Percentiles rank a stretch among this genome's conserved stretches.
These are phyloP conservation scores for Fusarium sp. DNA, from an alignment of 2,329 filamentous ascomycete genomes.

Conservation along the genomic window DNA sequence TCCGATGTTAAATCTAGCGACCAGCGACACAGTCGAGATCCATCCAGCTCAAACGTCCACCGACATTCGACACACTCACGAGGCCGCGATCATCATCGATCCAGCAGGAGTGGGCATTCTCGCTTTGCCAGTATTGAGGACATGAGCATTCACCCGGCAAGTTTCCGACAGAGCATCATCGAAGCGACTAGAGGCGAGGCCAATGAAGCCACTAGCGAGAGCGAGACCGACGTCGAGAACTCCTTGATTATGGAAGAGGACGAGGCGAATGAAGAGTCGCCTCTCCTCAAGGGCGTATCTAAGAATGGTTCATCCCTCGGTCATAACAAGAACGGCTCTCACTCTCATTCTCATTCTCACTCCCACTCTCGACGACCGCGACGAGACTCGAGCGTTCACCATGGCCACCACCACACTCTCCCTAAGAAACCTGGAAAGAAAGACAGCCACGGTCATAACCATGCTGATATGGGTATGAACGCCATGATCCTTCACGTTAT, in stretches of 20 bases:
- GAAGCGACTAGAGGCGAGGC: slow-evolving; percentile 75
- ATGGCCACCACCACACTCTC: slow-evolving; percentile 84
- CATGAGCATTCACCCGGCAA: slow-evolving; percentile 89
- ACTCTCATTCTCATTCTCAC: slow-evolving; percentile 40
- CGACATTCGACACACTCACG: slow-evolving; percentile 54
- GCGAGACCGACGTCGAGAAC: slow-evolving; percentile 65
- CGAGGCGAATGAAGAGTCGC: slow-evolving; percentile 61
- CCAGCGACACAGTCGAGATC: slow-evolving; percentile 47
- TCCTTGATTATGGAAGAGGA: slow-evolving; percentile 60
- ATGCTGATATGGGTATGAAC: slow-evolving; percentile 96
- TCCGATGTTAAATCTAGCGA: slow-evolving; percentile 56
- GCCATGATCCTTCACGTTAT: slow-evolving; percentile 83
- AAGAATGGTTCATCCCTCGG: slow-evolving; percentile 52
- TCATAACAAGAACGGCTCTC: slow-evolving; percentile 36
- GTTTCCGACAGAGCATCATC: slow-evolving; percentile 93
- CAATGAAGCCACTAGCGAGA: slow-evolving; percentile 68
- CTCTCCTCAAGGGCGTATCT: slow-evolving; percentile 61
- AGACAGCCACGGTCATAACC: slow-evolving; percentile 81
- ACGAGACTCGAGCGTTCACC: slow-evolving; percentile 72
- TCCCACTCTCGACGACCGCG: slow-evolving; percentile 50
- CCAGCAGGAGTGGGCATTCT: slow-evolving; percentile 66
- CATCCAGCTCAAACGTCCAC: slow-evolving; percentile 49
- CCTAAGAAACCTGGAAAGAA: slow-evolving; percentile 73
- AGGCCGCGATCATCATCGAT: slow-evolving; percentile 62
- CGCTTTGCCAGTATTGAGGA: slow-evolving; percentile 77